Base-by-base conservation (phyloP, 257 asterid genomes). In the Solanum medicagineum region DNA sequence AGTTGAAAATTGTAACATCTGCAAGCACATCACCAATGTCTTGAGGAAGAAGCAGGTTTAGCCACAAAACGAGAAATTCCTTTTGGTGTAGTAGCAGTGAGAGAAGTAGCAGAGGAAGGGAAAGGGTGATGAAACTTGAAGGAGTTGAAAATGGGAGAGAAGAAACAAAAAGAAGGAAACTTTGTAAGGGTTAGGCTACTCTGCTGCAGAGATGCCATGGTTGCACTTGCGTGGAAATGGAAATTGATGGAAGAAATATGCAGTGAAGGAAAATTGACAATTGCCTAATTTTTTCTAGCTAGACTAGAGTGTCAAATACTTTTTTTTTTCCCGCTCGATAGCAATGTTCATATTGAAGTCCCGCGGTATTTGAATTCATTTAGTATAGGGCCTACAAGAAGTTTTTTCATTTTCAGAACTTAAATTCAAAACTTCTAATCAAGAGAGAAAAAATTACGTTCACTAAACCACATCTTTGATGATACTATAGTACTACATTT, bases 1-100 rank as follows among this genome's bases (percentile, higher is more conserved):
- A 20, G 94, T 36, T 93, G 86, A 94, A 92, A 85, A 95, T 92
- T 85, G 86, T 87, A 55, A 94, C 91, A 65, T 91, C 96, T 11
- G 92, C 95, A 60, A 95, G 93, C 65, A 86, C 86, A 55, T 93
- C 92, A n/a, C 86, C 88, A 22, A 93, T 80, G 85, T 91, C 86
- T 26, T 90, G 93, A 1, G 96, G 92, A 83, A 84, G 92, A 79
- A 83, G 93, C 85, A 44, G 92, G 89, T 45, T 51, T 80, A 80
- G 88, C 91, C 57, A 79, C 14, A 11, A 86, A 75, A 44, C 2
- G 6, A 44, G 87, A 36, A 16, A 85, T 68, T 80, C 88, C 85
- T 53, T 62, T 70, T 15, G 51, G 85, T 13, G 49, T 88, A 59
- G 66, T 1, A 73, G 42, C 29, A 13, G 45, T 6, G 55, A 77